Evolutionary conservation across 2,329 filamentous ascomycete species (phyloP).

Genomic region (Dryadomyces quercivorus): DNA sequence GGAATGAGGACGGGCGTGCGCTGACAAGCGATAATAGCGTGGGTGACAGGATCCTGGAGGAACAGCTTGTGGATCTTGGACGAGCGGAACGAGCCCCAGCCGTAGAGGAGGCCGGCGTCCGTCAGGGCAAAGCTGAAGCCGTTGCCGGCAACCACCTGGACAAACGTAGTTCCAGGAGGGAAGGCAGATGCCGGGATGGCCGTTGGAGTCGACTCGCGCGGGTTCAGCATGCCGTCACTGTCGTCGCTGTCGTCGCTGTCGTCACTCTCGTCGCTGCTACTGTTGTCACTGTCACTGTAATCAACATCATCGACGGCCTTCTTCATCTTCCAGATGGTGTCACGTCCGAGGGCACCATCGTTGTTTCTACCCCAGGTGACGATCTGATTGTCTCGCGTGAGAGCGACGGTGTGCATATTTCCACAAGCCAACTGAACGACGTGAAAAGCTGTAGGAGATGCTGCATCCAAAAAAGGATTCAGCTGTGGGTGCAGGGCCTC

Average conservation of each 20-base stretch:
- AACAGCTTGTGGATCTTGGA: slow-evolving; percentile 2
- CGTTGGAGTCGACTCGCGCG: slow-evolving; percentile 44
- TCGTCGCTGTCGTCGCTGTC: slow-evolving; percentile 24
- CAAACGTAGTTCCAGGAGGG: slow-evolving; percentile 13
- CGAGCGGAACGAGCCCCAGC: slow-evolving; percentile 57
- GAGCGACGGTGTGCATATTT: background rate
- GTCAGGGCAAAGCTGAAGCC: slow-evolving; percentile 61
- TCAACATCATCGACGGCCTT: too few species aligned
- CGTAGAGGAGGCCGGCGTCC: slow-evolving; percentile 59
- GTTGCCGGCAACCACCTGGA: slow-evolving; percentile 55
- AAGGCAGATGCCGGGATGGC: slow-evolving; percentile 39
- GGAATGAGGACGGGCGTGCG: slow-evolving; percentile 32
- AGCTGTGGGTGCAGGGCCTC: background rate
- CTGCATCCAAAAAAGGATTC: background rate
- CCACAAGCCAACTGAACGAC: background rate
- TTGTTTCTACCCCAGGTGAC: background rate
- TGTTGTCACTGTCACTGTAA: slow-evolving; percentile 31
- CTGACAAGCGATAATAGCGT: background rate
- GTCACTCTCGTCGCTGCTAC: slow-evolving; percentile 30
- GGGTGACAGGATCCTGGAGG: background rate
- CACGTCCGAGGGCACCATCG: background rate
- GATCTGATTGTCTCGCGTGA: background rate
- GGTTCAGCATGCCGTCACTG: slow-evolving; percentile 35
- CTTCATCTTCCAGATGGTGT: background rate
- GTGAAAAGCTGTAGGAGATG: background rate